Evolutionary conservation across 78 protist genomes (phyloP), one percentile per base, ranked within the genome.

Genomic region (Parvularia atlantis): DNA sequence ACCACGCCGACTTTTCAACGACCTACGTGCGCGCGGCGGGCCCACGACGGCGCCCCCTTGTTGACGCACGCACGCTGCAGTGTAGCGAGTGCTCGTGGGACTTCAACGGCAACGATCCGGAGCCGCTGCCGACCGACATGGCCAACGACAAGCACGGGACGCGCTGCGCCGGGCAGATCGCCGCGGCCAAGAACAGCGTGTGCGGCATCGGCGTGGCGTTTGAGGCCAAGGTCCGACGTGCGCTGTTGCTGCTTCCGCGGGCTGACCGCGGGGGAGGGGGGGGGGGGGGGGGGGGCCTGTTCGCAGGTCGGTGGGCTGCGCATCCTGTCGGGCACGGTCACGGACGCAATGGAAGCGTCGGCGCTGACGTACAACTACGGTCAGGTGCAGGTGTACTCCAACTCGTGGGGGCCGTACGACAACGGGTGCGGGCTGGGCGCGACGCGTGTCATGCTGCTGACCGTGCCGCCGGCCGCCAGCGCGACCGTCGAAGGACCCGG

Each of bases 131-230:
- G 14, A 59, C 17, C 58, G 40, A 72, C 69, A 35, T 6, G 33
- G 24, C 40, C 67, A 44, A 50, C 71, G 61, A 69, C 82, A 50
- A 63, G 57, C 76, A 70, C 53, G 76, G 77, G 22, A 70, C 75
- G 33, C 68, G 75, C 28, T 77, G 82, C 31, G 56, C 62, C 10
- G 82, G 82, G 22, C 50, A 76, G 61, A 56, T 67, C 43, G 81
- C 69, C 16, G 74, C 66, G 9, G 62, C 24, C 1, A 5, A 41
- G 56, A 60, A 77, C 40, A 22, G 52, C 1, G 61, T 44, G 26
- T 77, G 82, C 44, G 82, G 82, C 30, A 48, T 68, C 0, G 82
- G 82, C 31, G 24, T 69, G 11, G 82, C 82, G 31, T 76, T 57
- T 41, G 46, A 67, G 7, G 65, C 72, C 33, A 41, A 43, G 1